Evolutionary conservation across 805 yeast species (phyloP), one percentile per base, ranked within the genome.

Genomic region (Debaryomyces prosopidis): DNA sequence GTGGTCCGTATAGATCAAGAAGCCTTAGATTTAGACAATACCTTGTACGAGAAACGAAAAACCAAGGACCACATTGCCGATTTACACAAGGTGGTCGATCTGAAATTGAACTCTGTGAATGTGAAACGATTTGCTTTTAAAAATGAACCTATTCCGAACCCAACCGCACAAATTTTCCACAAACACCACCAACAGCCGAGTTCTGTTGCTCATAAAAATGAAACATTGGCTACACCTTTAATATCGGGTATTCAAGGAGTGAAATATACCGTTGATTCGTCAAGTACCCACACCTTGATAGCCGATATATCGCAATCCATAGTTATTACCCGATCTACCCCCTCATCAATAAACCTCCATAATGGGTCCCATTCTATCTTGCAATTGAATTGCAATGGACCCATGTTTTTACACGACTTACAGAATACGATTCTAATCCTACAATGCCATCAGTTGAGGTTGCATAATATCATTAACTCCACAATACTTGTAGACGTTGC

Each of bases 371-470:
- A 53, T 18, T 51, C 56, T 5, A 26, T 58, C 1, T 28, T 67
- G 14, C 26, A 36, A 3, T 26, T 69, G 1, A 33, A 44, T 2
- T 53, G 60, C 36, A 46, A 50, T 1, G 75, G 75, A 12, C 69
- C 75, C 3, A 53, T 69, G 1, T 60, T 60, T 40, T 41, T 64
- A 9, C 65, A 60, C 20, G 56, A 58, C 34, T 20, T 64, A 16
- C 12, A 12, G 7, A 40, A 63, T 36, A 42, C 52, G 18, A 40
- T 55, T 3, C 32, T 67, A 6, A 33, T 51, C 10, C 18, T 64
- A 9, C 42, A 46, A 19, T 62, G 69, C 40, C 71, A 68, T 47
- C 73, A 68, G 48, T 48, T 57, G 27, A 41, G 73, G 23, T 45
- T 66, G 28, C 71, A 63, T 43, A 50, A 57, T 20, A 40, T 59